Conservation (phyloP, 2,329 filamentous ascomycete genomes). For the Pyrenophora tritici-repentis region DNA sequence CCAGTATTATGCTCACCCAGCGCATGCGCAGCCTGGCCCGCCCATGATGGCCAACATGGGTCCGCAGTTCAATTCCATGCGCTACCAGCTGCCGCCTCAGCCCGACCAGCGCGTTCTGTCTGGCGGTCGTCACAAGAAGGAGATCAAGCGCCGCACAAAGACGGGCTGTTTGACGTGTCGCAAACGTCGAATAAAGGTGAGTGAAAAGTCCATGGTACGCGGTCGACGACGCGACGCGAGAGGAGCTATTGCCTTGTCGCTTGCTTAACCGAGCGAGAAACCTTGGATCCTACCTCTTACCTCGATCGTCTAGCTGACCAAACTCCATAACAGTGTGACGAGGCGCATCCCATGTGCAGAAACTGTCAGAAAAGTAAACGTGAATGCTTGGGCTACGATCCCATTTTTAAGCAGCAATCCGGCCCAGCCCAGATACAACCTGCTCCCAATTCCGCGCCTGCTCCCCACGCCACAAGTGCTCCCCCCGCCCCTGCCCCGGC, state of each 20-base stretch:
- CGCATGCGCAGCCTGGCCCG: conserved; percentile 50
- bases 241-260: conserved; percentile 22
- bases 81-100: conserved; percentile 61
- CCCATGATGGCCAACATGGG: conserved; percentile 58
- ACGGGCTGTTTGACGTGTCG: conserved; percentile 67
- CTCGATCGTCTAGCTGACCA: conserved; percentile 27
- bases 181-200: conserved; percentile 72
- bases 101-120: conserved; percentile 61
- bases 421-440: conserved; percentile 75
- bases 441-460: conserved; percentile 58
- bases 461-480: conserved; percentile 40
- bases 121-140: conserved; percentile 69
- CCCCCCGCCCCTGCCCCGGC: conserved; percentile 39
- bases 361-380: conserved; percentile 89
- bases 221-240: conserved; percentile 35
- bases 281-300: conserved; percentile 28
- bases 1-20: conserved; percentile 56
- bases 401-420: conserved; percentile 77
- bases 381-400: conserved; percentile 84
- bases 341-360: conserved; percentile 88
- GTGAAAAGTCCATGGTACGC: conserved; percentile 32
- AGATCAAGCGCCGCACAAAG: conserved; percentile 77
- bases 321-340: conserved; percentile 75
- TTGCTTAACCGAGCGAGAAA: conserved; percentile 44
- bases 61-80: conserved; percentile 55